Evolutionary conservation across 306 rosid species (phyloP), one percentile per base, ranked within the genome.

Genomic region (Begonia fuchsioides): DNA sequence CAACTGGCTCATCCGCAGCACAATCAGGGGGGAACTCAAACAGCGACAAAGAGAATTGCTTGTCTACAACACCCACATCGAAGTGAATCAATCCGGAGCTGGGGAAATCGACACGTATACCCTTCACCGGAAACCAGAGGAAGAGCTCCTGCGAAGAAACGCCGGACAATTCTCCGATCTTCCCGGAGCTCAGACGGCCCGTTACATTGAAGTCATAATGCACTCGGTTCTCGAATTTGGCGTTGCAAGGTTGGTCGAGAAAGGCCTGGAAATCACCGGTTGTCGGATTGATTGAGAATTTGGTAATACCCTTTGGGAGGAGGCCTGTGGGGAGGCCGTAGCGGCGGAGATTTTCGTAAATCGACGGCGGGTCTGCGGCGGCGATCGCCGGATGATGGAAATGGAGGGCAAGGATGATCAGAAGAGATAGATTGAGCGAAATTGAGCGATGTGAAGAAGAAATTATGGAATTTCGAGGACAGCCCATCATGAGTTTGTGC

Each of bases 21-120:
- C 93, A 87, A 77, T 73, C 81, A 6, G 85, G 85, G 9, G 93
- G 92, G 5, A 65, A 70, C 40, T 82, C 87, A 32, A 83, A 87
- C 11, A 83, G 82, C 0, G 96, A 87, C 26, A 82, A 19, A 14
- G 96, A 77, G 64, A 82, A 87, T 55, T 87, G 96, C 68, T 87
- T 87, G 44, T 82, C 87, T 0, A 86, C 84, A n/a, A 87, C 94
- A 38, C 94, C 94, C 17, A 87, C 94, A 57, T 87, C 94, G 17
- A 87, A 87, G 61, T 87, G 75, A 38, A 87, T 73, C 13, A 87
- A 68, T 0, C 96, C 93, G 1, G 92, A 79, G 55, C 73, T 71
- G 0, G 85, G 80, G 1, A 75, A 71, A 75, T 82, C 96, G 9
- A 87, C 87, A 1, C 76, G 79, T 11, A 87, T 87, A 3, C 84